These are phyloP conservation scores for Discostella stelligeroides DNA, from an alignment of 108 stramenopile species.

Conservation along the genomic window DNA sequence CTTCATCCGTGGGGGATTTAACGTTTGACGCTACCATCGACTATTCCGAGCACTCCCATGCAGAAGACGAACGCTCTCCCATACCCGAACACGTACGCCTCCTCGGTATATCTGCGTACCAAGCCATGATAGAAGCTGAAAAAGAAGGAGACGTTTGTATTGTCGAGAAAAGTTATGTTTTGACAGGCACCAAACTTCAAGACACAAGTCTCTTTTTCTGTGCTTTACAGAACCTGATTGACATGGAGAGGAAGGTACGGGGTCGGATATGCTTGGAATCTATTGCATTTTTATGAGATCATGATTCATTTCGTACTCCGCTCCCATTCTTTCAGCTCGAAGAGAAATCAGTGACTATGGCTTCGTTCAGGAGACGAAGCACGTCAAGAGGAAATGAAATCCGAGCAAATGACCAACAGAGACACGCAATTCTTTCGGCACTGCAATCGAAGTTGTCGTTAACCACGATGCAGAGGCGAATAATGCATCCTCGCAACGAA, in stretches of 20 bases:
- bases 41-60: slow-evolving; percentile 3
- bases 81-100: slow-evolving; percentile 32
- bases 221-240: slow-evolving; percentile 54
- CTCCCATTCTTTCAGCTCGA: slow-evolving; percentile 21
- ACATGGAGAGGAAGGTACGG: slow-evolving; percentile 55
- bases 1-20: slow-evolving; percentile 31
- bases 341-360: slow-evolving; percentile 14
- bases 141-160: slow-evolving; percentile 49
- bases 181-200: slow-evolving; percentile 47
- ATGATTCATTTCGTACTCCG: no score
- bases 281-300: no score
- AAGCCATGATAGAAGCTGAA: slow-evolving; percentile 47
- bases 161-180: slow-evolving; percentile 55
- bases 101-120: slow-evolving; percentile 34
- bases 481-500: slow-evolving; percentile 37
- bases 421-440: slow-evolving; percentile 42
- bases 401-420: slow-evolving; percentile 28
- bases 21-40: slow-evolving; percentile 12
- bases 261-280: no score
- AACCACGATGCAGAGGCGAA: slow-evolving; percentile 29
- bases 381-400: slow-evolving; percentile 1
- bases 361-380: slow-evolving; percentile 12
- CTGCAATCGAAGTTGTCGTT: slow-evolving; percentile 46
- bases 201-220: slow-evolving; percentile 52
- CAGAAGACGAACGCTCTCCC: slow-evolving; percentile 18